Evolutionary conservation across 2,329 filamentous ascomycete genomes (phyloP), one percentile per base, ranked within the genome.

Genomic region (Aspergillus thermomutatus): DNA sequence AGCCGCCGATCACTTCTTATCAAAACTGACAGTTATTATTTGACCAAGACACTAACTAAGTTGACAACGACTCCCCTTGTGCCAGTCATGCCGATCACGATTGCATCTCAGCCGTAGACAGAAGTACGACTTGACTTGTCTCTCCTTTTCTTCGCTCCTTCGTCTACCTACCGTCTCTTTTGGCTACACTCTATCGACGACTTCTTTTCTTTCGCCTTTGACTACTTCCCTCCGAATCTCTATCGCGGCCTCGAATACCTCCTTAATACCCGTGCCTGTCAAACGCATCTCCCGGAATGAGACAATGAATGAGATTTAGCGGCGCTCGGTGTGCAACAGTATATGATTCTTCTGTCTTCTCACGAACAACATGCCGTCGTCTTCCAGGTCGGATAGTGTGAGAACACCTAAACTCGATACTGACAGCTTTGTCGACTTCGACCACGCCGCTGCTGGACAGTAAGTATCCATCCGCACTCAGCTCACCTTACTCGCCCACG

Each of bases 371-470:
- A 76, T 75, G 72, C 64, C 68, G 9, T 61, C 72, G 17, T 64
- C 69, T 2, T 68, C 71, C 26, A 70, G 59, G 57, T 62, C 72
- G 17, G 70, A 71, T 31, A 69, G 63, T 60, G 60, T 61, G 34
- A 76, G 72, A 52, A 66, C 66, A 27, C 66, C 65, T 40, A 69
- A 69, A 55, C 63, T 77, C 47, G 72, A 75, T 54, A 69, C 66
- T 53, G 69, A 74, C 54, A 74, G 71, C 58, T 72, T 78, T 52
- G 70, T 77, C 23, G 72, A 71, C n/a, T 79, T 78, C 59, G 73
- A 77, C 53, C 76, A 78, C 69, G 73, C 71, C 61, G 74, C 77
- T 58, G 70, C 78, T 69, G 72, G 80, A 76, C 73, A 82, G 79
- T 82, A 73, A 75, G 79, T 55, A 49, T 37, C 45, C 21, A 48